Evolutionary conservation across 768 basidiomycete species (phyloP), one percentile per base, ranked within the genome.

Genomic region (Collybia sp.): DNA sequence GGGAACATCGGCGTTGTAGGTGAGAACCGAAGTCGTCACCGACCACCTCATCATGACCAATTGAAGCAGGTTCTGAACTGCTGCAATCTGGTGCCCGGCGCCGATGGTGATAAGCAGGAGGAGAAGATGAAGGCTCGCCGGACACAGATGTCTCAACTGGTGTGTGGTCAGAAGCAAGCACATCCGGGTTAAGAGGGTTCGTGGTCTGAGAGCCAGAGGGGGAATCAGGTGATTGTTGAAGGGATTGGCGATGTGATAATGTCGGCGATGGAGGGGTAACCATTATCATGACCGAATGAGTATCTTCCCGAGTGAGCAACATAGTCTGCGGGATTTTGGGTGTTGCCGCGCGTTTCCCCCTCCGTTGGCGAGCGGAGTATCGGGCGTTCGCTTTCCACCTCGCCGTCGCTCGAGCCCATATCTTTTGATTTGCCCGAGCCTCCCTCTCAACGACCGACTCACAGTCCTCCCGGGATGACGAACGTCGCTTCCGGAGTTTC

Each of bases 341-440:
- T 4, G 8, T 8, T 34, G 45, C 55, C n/a, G 52, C 47, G 12
- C 72, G 71, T 48, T 66, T 72, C 30, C 75, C 72, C 48, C 76
- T 65, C 46, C 87, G 71, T 41, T 80, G 77, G 32, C 84, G 76
- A 6, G 79, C 78, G n/a, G 77, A 66, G 46, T 77, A 70, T 19
- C 79, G 77, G 9, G 78, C 73, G 43, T 82, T 80, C 2, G 76
- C 77, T 51, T 71, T 80, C 87, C 87, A 90, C 37, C 83, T 74
- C 6, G 79, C 80, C 1, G 77, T 80, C 2, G 85, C 85, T 48
- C 66, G 72, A 0, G 75, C 72, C 85, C 84, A 87, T 40, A 82
- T 54, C 53, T 76, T 79, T 59, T 82, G 76, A 50, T 77, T 77
- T 4, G 59, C 58, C 43, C 70, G 76, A 6, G 63, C 59, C 40